Percentiles rank a stretch among this genome's conserved stretches.
These are phyloP conservation scores for Cutaneotrichosporon dermatis DNA, from an alignment of 1,284 basidiomycete species.

Conservation along the genomic window DNA sequence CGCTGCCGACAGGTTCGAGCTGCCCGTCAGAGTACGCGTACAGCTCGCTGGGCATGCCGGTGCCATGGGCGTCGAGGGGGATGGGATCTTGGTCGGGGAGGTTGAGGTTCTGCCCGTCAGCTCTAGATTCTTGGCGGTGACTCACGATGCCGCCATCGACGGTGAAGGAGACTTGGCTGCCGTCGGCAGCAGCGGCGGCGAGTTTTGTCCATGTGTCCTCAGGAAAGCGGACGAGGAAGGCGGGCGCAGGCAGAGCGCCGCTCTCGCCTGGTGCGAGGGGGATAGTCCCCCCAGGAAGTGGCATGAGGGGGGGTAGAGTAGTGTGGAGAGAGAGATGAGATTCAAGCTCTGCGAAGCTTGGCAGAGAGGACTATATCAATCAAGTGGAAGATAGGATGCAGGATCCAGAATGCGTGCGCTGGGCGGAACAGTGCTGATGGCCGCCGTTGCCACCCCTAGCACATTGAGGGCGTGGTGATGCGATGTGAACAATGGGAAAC, in stretches of 20 bases:
- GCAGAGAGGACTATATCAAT: not conserved
- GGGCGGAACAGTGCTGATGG: not conserved
- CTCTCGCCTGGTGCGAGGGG: slow-evolving; percentile 15
- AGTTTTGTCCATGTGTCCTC: slow-evolving; percentile 34
- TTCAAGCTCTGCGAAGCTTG: too few relatives aligned
- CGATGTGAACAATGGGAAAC: slow-evolving; percentile 1
- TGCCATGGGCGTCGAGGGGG: slow-evolving; percentile 20
- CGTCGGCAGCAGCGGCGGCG: slow-evolving; percentile 12
- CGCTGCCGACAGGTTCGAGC: slow-evolving; percentile 34
- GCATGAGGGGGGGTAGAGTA: slow-evolving; percentile 12
- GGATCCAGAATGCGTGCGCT: not conserved
- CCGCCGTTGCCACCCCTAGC: not conserved
- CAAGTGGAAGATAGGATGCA: not conserved
- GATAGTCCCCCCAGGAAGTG: slow-evolving; percentile 23
- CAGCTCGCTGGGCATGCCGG: slow-evolving; percentile 30
- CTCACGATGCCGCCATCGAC: slow-evolving; percentile 32
- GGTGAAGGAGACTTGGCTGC: slow-evolving; percentile 20
- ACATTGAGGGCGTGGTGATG: not conserved
- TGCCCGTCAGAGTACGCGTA: slow-evolving; percentile 14
- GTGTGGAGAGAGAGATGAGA: not conserved
- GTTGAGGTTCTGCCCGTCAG: slow-evolving; percentile 25
- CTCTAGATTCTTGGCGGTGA: not conserved
- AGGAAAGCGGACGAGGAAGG: slow-evolving; percentile 37
- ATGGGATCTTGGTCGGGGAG: slow-evolving; percentile 26
- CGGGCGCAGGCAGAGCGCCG: slow-evolving; percentile 13